phyloP scores from a whole-genome alignment of 208 protist species.

The Blastocrithidia nonstop region DNA sequence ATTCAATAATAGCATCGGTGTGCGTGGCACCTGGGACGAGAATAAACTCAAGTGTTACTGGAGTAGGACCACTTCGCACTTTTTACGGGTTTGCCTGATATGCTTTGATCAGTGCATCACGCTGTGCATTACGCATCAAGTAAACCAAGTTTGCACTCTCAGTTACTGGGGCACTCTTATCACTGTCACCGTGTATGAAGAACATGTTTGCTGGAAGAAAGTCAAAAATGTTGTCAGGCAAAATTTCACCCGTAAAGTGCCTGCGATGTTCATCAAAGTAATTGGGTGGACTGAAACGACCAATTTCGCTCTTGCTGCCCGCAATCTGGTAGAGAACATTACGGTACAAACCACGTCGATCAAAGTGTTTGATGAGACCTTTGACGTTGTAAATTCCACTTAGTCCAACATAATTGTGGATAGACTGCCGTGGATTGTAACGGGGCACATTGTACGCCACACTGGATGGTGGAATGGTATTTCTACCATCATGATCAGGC shows the following conservation, averaged over 20 bases:
- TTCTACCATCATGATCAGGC: too few relatives aligned
- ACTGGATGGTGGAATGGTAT: slow-evolving; percentile 22
- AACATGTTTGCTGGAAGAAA: slow-evolving; percentile 60
- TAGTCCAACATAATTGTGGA: slow-evolving; percentile 66
- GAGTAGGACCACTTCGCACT: slow-evolving; percentile 8
- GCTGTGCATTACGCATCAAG: slow-evolving; percentile 44
- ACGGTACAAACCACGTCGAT: slow-evolving; percentile 38
- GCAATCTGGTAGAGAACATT: slow-evolving; percentile 43
- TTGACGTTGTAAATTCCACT: slow-evolving; percentile 73
- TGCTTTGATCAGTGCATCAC: slow-evolving; percentile 15
- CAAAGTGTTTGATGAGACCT: slow-evolving; percentile 33
- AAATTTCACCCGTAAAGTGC: slow-evolving; percentile 34
- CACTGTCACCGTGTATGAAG: slow-evolving; percentile 71
- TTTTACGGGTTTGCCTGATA: slow-evolving; percentile 8
- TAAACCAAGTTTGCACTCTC: slow-evolving; percentile 68
- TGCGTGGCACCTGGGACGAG: slow-evolving; percentile 52
- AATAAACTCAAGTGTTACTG: slow-evolving; percentile 50
- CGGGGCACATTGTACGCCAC: slow-evolving; percentile 68
- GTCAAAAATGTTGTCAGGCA: slow-evolving; percentile 75
- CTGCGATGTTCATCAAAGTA: slow-evolving; percentile 55
- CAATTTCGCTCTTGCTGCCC: slow-evolving; percentile 20
- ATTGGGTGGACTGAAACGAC: slow-evolving; percentile 24
- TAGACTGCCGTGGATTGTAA: slow-evolving; percentile 71
- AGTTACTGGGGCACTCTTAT: slow-evolving; percentile 53
- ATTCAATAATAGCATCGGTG: slow-evolving; percentile 75